Conservation (phyloP, 805 yeast species). For the Tetrapisispora namnaoensis region DNA sequence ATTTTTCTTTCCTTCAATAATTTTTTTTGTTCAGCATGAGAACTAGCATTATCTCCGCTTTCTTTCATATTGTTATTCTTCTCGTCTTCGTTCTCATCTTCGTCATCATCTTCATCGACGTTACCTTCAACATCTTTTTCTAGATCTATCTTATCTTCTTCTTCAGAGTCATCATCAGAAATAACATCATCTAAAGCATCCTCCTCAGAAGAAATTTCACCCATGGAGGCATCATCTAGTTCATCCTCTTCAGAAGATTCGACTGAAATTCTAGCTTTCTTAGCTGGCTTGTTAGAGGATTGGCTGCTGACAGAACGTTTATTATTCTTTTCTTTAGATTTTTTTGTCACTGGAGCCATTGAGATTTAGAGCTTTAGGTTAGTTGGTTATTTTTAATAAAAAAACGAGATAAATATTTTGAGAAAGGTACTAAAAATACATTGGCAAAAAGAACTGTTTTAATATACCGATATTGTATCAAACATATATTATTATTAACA, state of each 20-base stretch:
- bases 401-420: no score
- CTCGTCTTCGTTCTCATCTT: constrained; percentile 24
- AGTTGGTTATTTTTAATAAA: neutral
- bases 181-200: constrained; percentile 20
- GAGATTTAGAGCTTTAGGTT: neutral
- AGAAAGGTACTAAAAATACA: neutral
- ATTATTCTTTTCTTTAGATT: constrained; percentile 6
- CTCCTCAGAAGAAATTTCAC: constrained; percentile 13
- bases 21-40: constrained; percentile 73
- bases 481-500: no score
- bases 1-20: constrained; percentile 73
- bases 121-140: constrained; percentile 13
- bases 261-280: constrained; percentile 26
- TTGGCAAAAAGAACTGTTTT: no score
- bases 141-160: constrained; percentile 17
- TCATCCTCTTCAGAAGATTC: constrained; percentile 29
- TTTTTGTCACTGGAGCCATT: constrained; percentile 15
- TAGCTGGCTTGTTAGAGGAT: constrained; percentile 1
- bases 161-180: constrained; percentile 16
- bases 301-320: constrained; percentile 7
- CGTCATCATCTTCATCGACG: constrained; percentile 17
- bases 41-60: constrained; percentile 32
- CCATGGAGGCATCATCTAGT: constrained; percentile 10
- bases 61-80: constrained; percentile 26
- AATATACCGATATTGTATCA: no score